Percentiles rank a stretch among this genome's conserved stretches.
Evolutionary conservation across 2,329 filamentous ascomycete genomes (phyloP).

Genomic region (Pestalotiopsis sp.): DNA sequence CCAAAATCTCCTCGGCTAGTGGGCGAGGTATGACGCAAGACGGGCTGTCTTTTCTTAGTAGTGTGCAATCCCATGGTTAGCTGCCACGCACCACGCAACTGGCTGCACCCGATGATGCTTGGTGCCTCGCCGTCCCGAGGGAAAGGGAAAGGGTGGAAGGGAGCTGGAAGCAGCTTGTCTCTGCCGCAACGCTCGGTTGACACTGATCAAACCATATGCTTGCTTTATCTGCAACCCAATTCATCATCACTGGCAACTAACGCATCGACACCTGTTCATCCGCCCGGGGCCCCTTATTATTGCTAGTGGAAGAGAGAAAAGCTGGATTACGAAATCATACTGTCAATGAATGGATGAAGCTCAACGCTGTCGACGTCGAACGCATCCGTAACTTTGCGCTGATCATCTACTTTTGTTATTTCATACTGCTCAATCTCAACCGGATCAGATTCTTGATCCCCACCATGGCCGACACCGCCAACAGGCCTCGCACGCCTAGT

Average conservation of each 20-base stretch:
- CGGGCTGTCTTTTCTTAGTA: no score
- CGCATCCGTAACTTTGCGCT: conserved; percentile 24
- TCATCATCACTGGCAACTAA: not conserved
- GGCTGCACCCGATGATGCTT: no score
- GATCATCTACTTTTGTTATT: conserved; percentile 23
- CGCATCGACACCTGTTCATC: not conserved
- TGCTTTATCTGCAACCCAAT: not conserved
- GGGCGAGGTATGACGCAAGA: no score
- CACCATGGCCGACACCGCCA: conserved; percentile 27
- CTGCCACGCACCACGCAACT: no score
- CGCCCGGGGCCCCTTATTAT: no score
- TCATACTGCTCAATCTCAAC: conserved; percentile 22
- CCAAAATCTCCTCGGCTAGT: no score
- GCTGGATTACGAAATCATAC: not conserved
- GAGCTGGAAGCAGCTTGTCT: not conserved
- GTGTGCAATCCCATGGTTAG: no score
- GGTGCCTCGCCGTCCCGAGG: not conserved
- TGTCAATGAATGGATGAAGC: not conserved
- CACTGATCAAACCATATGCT: not conserved
- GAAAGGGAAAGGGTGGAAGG: not conserved
- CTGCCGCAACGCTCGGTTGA: not conserved
- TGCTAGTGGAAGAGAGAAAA: not conserved
- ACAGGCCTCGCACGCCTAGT: conserved; percentile 25
- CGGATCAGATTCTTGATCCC: conserved; percentile 19
- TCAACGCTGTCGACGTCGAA: conserved; percentile 15